Base-by-base conservation (phyloP, 306 rosid species). In the Pyrus bretschneideri region DNA sequence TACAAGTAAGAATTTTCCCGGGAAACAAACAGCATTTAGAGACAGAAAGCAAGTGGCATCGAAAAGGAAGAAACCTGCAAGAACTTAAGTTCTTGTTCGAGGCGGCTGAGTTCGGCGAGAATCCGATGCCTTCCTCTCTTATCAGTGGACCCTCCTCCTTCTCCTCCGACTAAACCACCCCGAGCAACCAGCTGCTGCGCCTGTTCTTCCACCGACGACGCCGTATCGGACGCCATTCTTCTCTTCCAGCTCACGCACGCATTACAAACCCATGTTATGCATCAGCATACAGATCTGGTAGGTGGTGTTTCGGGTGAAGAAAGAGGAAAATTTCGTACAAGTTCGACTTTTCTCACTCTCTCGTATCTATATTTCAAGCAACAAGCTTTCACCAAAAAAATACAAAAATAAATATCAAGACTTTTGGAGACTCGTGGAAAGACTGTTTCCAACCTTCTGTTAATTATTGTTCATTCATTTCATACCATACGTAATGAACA, bases 111-210 rank as follows among this genome's bases (percentile, higher is more conserved):
- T 33, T 92, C 92, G 10, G 93, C 97, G 49, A 88, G 88, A 81
- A 92, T 86, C 78, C 92, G 91, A 67, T 92, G 97, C 81, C 86
- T 90, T 40, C 97, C 96, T 87, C 91, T 82, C 61, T 81, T 90
- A 69, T 92, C 92, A 59, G 77, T 79, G 54, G 82, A 10, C 42
- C 68, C 79, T 25, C 51, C 29, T 30, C 38, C 79, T 14, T 14
- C 74, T 31, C 38, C 81, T 52, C 25, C 81, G 11, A 65, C 67
- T 44, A 38, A 67, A 30, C 21, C 33, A 62, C 30, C 40, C 19
- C 78, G 31, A 80, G 60, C 67, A n/a, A 78, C 78, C 35, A 49
- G 21, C 55, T 51, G 73, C 66, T 83, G 87, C 66, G 72, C 42
- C 59, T 83, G 89, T 59, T 80, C 91, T 38, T 91, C 92, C 30